Evolutionary conservation across 2,329 filamentous ascomycete species (phyloP), one percentile per base, ranked within the genome.

Genomic region (Fusarium sp.): DNA sequence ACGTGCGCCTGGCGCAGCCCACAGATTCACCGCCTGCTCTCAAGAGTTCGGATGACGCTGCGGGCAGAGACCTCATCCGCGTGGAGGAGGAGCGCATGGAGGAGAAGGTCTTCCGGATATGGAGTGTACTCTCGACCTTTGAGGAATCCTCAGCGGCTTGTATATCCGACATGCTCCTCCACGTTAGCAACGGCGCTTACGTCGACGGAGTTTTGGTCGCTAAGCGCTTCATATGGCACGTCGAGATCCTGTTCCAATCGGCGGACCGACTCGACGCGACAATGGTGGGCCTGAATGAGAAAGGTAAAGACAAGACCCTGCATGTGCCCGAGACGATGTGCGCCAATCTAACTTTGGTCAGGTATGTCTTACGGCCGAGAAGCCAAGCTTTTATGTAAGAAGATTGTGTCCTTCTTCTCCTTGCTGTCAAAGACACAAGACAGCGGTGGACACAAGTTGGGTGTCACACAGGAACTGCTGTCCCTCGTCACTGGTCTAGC

Each of bases 381-480:
- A 82, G 92, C 96, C n/a, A 99, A 99, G 81, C 85, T 99, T 55
- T 87, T 99, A n/a, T 99, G 96, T 84, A 99, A 99, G 81, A 99
- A 99, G 81, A 97, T 99, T 59, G 96, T 99, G 6, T 93, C 95
- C 25, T 99, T 99, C 83, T 99, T 99, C 79, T 93, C 93, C 11
- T 84, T 99, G 16, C 85, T 99, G 8, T 97, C 95, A 6, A 97
- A 97, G 79, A 96, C 94, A 1, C 95, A 98, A 77, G 94, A 97
- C 76, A 93, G 90, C 8, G 92, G 91, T n/a, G 89, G 92, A 36
- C 87, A 93, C 62, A 96, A 97, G 77, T 88, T 98, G 42, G 96
- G 96, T 44, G 96, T 99, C 31, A 99, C 96, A 8, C 96, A 99
- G 79, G 96, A 99, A 78, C 86, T 99, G n/a, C 82, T 99, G n/a